Base-by-base conservation (phyloP, 208 protist genomes). In the Trypanosoma melophagium region DNA sequence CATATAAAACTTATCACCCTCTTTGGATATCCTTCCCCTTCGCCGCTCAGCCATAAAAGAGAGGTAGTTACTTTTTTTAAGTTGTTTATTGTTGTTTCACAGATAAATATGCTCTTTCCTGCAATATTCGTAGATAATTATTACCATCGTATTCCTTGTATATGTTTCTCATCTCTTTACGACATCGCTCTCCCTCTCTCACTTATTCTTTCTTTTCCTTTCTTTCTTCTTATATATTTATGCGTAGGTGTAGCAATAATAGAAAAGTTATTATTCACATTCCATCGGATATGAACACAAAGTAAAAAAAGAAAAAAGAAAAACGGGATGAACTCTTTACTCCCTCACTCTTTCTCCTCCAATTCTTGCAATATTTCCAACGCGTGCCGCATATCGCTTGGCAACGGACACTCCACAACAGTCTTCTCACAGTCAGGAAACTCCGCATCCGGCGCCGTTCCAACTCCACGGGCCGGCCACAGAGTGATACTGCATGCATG, bases 361-460 rank as follows among this genome's bases (percentile, higher is more conserved):
- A 56, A 28, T 54, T 77, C 38, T 5, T 74, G 71, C 31, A 92
- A 66, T 25, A 54, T 24, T 12, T 62, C 40, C 53, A 93, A 68
- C n/a, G 79, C 81, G 41, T 42, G 54, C 38, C 47, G 57, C 81
- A 93, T 90, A 63, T 88, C 83, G 1, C 71, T 45, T 16, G 87
- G 79, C 54, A 90, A 42, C 19, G 69, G 57, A 19, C 72, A 84
- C 66, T 86, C 72, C 60, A 93, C 81, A 24, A 88, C 72, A 21
- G 79, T 76, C 14, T 66, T 74, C 66, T 58, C 62, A 64, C 63
- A 31, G 16, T 31, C 58, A 51, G 45, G 22, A 31, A 9, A 14
- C 12, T 21, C 49, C 16, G 38, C 28, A 22, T 19, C 49, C 12
- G 5, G 5, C 28, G 28, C 28, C 28, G 28, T 7, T 5, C 28